Base-by-base conservation (phyloP, 768 basidiomycete genomes). In the Mrakia frigida region DNA sequence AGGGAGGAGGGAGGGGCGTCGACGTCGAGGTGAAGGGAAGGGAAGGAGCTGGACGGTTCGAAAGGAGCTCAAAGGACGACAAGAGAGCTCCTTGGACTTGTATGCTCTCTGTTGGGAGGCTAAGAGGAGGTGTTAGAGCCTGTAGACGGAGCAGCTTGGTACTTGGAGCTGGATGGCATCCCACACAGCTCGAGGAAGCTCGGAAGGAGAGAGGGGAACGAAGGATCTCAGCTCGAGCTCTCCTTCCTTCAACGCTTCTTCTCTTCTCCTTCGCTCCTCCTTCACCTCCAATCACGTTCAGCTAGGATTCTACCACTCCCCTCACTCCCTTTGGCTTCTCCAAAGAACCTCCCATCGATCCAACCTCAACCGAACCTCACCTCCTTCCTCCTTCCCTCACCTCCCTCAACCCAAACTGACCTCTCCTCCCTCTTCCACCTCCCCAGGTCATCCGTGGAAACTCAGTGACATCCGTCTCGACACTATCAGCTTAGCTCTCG, bases 381-480 rank as follows among this genome's bases (percentile, higher is more conserved):
- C 28, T 18, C 33, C 31, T 10, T 35, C 39, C 35, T 18, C 11
- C 63, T 31, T 60, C 23, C 10, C 6, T 39, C 59, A 1, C 67
- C 39, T 35, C n/a, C 33, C 4, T 28, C 59, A 9, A 35, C 35
- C 35, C 39, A n/a, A 25, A 33, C 46, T 50, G 18, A 50, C 18
- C 46, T 50, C 46, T 2, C 18, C 41, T 28, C 21, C 53, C 53
- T 53, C 67, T 16, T 65, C 79, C 74, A 73, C 53, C 70, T 74
- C 72, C 78, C 31, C 84, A 98, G 95, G 93, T 98, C 79, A 92
- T 98, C 81, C 92, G 95, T 59, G 95, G 95, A 69, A 98, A 96
- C 86, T 95, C 92, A 77, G 93, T 98, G 63, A 93, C 93, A 73
- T 93, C 92, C 35, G 75, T 76, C 43, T 63, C 75, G 39, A 76